Evolutionary conservation across 129 eudicot genomes (phyloP).

Genomic region (Silybum marianum): DNA sequence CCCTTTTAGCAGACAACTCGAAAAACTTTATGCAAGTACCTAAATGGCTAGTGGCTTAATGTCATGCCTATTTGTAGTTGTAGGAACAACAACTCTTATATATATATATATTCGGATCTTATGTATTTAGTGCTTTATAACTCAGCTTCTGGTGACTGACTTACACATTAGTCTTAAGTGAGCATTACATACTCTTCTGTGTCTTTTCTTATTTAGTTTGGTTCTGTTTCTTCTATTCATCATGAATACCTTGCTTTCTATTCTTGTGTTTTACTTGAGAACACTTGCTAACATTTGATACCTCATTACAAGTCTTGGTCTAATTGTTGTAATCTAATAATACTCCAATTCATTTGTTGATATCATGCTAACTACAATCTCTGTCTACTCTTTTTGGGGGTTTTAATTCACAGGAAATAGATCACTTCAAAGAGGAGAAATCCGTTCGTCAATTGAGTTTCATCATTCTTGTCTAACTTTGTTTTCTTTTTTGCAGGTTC

Average conservation of each 20-base stretch:
- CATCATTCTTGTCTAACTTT: neutral
- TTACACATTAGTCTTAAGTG: conserved; percentile 27
- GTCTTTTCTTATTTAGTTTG: neutral
- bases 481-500: conserved; percentile 39
- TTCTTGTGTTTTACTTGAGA: neutral
- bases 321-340: neutral
- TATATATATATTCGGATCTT: conserved; percentile 36
- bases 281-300: neutral
- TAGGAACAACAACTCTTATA: conserved; percentile 44
- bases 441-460: conserved; percentile 2
- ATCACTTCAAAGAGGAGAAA: conserved; percentile 27
- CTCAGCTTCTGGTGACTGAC: conserved; percentile 30
- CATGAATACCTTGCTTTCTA: conserved; percentile 1
- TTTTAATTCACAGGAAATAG: conserved; percentile 45
- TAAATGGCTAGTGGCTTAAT: conserved; percentile 43
- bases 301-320: neutral
- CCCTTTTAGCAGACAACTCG: conserved; percentile 26
- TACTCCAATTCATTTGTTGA: neutral
- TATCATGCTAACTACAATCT: conserved; percentile 24
- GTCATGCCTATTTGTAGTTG: conserved; percentile 66
- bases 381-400: conserved; percentile 30
- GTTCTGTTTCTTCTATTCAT: neutral
- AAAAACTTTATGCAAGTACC: conserved; percentile 40
- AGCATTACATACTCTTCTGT: conserved; percentile 12
- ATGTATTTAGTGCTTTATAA: conserved; percentile 49